phyloP scores from a whole-genome alignment of 306 rosid species.

The Quercus mongolica region DNA sequence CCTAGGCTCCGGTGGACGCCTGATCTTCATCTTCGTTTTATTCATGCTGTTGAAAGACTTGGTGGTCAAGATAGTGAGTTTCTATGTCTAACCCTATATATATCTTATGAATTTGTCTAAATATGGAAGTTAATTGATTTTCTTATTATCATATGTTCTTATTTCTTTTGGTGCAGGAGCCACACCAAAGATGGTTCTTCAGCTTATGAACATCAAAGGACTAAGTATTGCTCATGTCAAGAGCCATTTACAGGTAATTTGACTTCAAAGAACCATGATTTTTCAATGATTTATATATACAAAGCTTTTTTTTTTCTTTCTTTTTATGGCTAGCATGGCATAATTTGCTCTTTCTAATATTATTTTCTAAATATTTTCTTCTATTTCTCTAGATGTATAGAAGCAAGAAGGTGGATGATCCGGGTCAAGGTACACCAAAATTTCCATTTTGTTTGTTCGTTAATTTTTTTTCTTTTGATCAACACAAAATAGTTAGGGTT shows the following conservation, averaged over 20 bases:
- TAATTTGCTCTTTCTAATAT: not conserved
- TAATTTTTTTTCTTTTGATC: not conserved
- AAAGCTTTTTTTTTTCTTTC: not conserved
- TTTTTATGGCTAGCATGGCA: not conserved
- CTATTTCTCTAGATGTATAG: slow-evolving; percentile 63
- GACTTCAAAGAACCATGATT: not conserved
- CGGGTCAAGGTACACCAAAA: slow-evolving; percentile 61
- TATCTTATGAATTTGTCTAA: not conserved
- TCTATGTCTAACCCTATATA: not conserved
- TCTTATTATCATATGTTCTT: not conserved
- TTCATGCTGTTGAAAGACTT: slow-evolving; percentile 86
- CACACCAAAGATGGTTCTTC: slow-evolving; percentile 98
- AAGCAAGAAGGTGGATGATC: slow-evolving; percentile 76
- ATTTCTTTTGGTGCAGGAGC: slow-evolving; percentile 58
- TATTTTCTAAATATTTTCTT: not conserved
- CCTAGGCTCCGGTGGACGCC: slow-evolving; percentile 94
- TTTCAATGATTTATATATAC: not conserved
- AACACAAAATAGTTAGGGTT: slow-evolving; percentile 28
- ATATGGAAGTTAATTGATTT: not conserved
- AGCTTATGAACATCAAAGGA: slow-evolving; percentile 90
- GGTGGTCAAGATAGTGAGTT: slow-evolving; percentile 94
- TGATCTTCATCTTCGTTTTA: slow-evolving; percentile 86
- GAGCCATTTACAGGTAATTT: slow-evolving; percentile 90
- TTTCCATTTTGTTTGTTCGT: not conserved
- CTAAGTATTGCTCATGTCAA: slow-evolving; percentile 90